Base-by-base conservation (phyloP, 768 basidiomycete species). In the Cyclocybe aegerita region DNA sequence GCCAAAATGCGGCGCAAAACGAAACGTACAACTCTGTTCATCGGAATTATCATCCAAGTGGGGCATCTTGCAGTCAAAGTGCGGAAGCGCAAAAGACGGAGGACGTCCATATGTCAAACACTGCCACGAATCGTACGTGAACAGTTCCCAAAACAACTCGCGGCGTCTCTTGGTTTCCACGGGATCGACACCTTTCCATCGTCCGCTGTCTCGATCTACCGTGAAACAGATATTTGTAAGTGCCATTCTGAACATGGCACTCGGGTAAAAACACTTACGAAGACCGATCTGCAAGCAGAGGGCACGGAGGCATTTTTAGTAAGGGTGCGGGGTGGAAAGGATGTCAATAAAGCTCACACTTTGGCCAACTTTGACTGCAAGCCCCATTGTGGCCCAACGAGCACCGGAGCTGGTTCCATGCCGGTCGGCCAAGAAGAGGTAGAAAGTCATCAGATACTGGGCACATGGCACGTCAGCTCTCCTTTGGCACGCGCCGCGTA, bases 31-130 rank as follows among this genome's bases (percentile, higher is more conserved):
- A 48, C 76, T 74, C 48, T 79, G 75, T 51, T 86, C 83, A 54
- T 82, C 80, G 10, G 73, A 64, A 8, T 65, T 51, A 49, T 83
- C 79, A 29, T 70, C 74, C 1, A 66, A 17, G 57, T 74, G 75
- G 0, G 86, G 85, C 68, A 85, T 67, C 57, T 81, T 83, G 65
- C 80, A 82, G 49, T 88, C 85, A 39, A 86, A 72, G 65, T 87
- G 86, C 0, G 83, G 74, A 35, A 80, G 60, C n/a, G 81, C 76
- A 55, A 87, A 84, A 2, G 85, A 84, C 29, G 85, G 82, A 4
- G 86, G 86, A 15, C 85, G 78, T 12, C 85, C 83, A 60, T 85
- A 85, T 2, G 85, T 87, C 60, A 81, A 72, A 55, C 82, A 86
- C 74, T 86, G 76, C 71, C 75, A 76, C 12, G 76, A 80, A 60